Evolutionary conservation across 176 grass and related monocot genomes (phyloP), one percentile per base, ranked within the genome.

Genomic region (Microstegium vimineum): DNA sequence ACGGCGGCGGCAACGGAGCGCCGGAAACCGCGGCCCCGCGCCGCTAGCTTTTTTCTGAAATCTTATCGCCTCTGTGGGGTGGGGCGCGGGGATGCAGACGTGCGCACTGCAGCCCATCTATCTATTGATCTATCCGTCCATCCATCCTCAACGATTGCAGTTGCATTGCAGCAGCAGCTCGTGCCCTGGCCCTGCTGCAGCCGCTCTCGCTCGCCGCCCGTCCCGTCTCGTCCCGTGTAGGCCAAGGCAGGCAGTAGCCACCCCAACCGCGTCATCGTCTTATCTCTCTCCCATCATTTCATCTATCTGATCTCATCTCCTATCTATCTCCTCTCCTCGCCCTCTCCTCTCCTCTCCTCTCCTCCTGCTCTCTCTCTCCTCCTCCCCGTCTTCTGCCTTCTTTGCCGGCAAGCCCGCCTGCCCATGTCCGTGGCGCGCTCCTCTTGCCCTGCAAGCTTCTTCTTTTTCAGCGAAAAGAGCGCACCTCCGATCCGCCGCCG

Each of bases 231-330:
- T 71, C 49, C 10, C 33, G 79, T 82, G 79, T 66, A 79, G 77
- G 77, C 75, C 75, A 77, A 42, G 75, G 63, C 77, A 42, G 75
- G 63, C 77, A 80, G 28, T 11, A 11, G 10, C 10, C n/a, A 22
- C 54, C 60, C 88, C 84, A 77, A 51, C 78, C 88, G 88, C 84
- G 47, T 79, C 84, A 69, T 86, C 87, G 87, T 87, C 25, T 65
- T 71, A 42, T 57, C 54, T 87, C 75, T 54, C 71, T 32, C 62
- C 73, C 74, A 79, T 88, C 89, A 59, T 76, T 56, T 66, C 84
- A 25, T 70, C 90, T 62, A 70, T 28, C 62, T 61, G 12, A 11
- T 75, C 62, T n/a, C 40, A 7, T 73, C 62, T 37, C 61, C 23
- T 81, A 1, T 47, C 57, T 62, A n/a, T n/a, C n/a, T 27, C 35